Conservation (phyloP, 345 rosid genomes). For the Citrus hindsii region DNA sequence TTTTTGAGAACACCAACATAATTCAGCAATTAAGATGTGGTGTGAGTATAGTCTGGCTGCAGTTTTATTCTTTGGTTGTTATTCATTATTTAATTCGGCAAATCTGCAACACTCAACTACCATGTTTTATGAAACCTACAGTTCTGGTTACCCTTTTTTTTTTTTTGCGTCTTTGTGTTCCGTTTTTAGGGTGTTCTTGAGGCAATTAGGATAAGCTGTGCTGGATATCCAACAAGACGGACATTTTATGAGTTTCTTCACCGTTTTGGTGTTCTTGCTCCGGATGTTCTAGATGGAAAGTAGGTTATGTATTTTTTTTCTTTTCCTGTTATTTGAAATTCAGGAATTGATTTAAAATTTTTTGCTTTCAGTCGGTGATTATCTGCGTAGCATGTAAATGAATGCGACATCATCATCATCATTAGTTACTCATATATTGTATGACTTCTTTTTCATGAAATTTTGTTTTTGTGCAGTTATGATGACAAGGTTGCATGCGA, state of each 20-base stretch:
- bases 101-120: background rate
- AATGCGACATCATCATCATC: background rate
- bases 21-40: slow-evolving; percentile 99
- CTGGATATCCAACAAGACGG: slow-evolving; percentile 98
- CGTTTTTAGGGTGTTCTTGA: slow-evolving; percentile 86
- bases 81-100: background rate
- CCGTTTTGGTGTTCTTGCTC: slow-evolving; percentile 97
- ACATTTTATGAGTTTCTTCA: slow-evolving; percentile 94
- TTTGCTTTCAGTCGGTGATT: background rate
- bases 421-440: background rate
- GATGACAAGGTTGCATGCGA: slow-evolving; percentile 93
- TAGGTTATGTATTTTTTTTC: slow-evolving; percentile 26
- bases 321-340: slow-evolving; percentile 5
- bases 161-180: background rate
- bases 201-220: slow-evolving; percentile 99
- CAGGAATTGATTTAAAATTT: background rate
- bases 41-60: slow-evolving; percentile 56
- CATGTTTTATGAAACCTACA: slow-evolving; percentile 7
- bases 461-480: slow-evolving; percentile 42
- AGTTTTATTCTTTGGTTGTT: slow-evolving; percentile 7
- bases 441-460: slow-evolving; percentile 5
- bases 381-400: slow-evolving; percentile 1
- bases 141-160: slow-evolving; percentile 4
- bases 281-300: slow-evolving; percentile 94
- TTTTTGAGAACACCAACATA: slow-evolving; percentile 87